These are phyloP conservation scores for Linderina pennispora DNA, from an alignment of 192 early-diverging fungal species.

Conservation along the genomic window DNA sequence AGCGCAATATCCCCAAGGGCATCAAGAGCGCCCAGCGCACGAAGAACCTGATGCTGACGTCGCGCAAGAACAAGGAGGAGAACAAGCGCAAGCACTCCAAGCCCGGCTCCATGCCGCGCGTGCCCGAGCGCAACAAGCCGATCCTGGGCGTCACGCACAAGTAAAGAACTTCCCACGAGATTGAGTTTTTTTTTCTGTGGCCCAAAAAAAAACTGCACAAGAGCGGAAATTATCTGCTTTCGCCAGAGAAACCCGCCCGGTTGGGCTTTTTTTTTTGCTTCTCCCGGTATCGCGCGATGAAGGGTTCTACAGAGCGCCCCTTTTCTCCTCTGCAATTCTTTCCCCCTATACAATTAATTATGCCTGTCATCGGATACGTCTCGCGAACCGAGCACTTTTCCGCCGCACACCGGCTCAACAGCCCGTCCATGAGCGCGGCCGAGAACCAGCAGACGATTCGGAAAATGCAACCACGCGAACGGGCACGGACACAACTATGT, in stretches of 20 bases:
- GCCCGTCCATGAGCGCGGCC: slow-evolving; percentile 59
- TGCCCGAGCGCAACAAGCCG: slow-evolving; percentile 66
- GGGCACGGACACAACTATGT: slow-evolving; percentile 92
- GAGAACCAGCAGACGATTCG: slow-evolving; percentile 72
- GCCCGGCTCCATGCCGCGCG: slow-evolving; percentile 47
- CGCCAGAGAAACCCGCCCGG: no score
- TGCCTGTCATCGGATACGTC: slow-evolving; percentile 59
- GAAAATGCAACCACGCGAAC: slow-evolving; percentile 82
- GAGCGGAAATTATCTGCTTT: no score
- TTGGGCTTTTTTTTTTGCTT: neutral
- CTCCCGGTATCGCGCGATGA: no score
- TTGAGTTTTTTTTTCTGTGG: neutral
- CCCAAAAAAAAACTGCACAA: no score
- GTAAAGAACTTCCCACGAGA: slow-evolving; percentile 6
- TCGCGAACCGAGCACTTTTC: slow-evolving; percentile 77
- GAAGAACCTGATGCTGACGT: slow-evolving; percentile 76
- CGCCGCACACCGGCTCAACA: slow-evolving; percentile 84
- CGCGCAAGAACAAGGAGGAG: slow-evolving; percentile 82
- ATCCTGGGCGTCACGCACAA: slow-evolving; percentile 56
- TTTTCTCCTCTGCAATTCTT: no score
- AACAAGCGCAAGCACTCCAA: slow-evolving; percentile 84
- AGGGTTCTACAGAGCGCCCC: no score
- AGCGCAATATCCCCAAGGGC: slow-evolving; percentile 78
- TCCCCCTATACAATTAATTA: no score
- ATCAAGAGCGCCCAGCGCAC: slow-evolving; percentile 75